A percentile compares a stretch with the other conserved stretches of the same genome.
Conservation (phyloP, 2,329 filamentous ascomycete species). For the Pseudocercospora macadamiae region DNA sequence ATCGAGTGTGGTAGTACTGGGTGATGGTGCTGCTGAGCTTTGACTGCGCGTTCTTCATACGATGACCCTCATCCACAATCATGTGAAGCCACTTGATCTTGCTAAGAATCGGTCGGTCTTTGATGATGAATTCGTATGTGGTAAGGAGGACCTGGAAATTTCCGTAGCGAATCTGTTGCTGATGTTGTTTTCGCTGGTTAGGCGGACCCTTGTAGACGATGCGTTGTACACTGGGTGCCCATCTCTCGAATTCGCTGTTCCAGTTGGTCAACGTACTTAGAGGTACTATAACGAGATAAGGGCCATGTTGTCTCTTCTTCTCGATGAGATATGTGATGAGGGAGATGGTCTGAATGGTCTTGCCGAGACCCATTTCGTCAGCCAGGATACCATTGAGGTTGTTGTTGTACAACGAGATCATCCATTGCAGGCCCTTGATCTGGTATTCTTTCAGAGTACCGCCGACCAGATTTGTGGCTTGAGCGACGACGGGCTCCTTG, state of each 20-base stretch:
- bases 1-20: conserved; percentile 91
- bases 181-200: conserved; percentile 81
- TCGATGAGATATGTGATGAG: conserved; percentile 97
- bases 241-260: conserved; percentile 98
- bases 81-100: conserved; percentile 99
- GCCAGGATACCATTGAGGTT: conserved; percentile 98
- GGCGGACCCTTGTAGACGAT: conserved; percentile 98
- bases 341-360: conserved; percentile 98
- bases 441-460: conserved; percentile 97
- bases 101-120: conserved; percentile 89
- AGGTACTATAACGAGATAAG: conserved; percentile 95
- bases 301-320: conserved; percentile 86
- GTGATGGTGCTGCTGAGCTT: conserved; percentile 95
- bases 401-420: conserved; percentile 99
- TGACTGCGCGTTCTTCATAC: conserved; percentile 98
- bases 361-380: conserved; percentile 99
- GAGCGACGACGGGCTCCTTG: conserved; percentile 84
- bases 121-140: conserved; percentile 99
- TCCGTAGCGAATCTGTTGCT: conserved; percentile 91
- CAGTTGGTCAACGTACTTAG: conserved; percentile 97
- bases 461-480: conserved; percentile 85
- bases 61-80: conserved; percentile 99
- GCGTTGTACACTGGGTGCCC: conserved; percentile 83
- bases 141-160: conserved; percentile 96
- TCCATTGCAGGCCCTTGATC: conserved; percentile 98